A percentile compares a stretch with the other conserved stretches of the same genome.
Conservation (phyloP, 371 early-diverging fungal genomes). For the Blakeslea trispora region DNA sequence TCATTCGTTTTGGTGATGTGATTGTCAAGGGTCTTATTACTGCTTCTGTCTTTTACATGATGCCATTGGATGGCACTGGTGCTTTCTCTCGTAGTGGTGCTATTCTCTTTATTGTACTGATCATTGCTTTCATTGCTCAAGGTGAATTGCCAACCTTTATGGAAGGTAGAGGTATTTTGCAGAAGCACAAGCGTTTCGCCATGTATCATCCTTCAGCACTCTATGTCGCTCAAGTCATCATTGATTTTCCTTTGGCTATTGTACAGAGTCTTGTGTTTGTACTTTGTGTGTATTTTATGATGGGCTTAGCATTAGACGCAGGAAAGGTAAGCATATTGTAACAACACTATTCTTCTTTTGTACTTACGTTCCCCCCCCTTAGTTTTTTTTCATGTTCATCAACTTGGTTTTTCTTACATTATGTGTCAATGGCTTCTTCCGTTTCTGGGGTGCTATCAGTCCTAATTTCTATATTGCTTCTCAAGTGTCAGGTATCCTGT, state of each 20-base stretch:
- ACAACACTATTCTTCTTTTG: constrained; percentile 60
- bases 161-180: constrained; percentile 61
- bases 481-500: constrained; percentile 53
- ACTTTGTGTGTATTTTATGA: constrained; percentile 64
- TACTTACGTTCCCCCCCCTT: constrained; percentile 55
- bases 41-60: constrained; percentile 65
- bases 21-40: constrained; percentile 67
- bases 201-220: constrained; percentile 67
- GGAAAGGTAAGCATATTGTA: constrained; percentile 64
- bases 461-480: constrained; percentile 59
- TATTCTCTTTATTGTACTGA: constrained; percentile 57
- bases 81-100: constrained; percentile 79
- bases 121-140: constrained; percentile 59
- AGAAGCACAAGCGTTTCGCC: constrained; percentile 71
- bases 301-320: constrained; percentile 51
- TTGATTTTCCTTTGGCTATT: constrained; percentile 39
- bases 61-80: constrained; percentile 54
- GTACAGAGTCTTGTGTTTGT: constrained; percentile 46
- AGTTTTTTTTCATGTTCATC: constrained; percentile 55
- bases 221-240: constrained; percentile 58
- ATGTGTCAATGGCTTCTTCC: constrained; percentile 55
- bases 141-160: constrained; percentile 53
- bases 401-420: constrained; percentile 47
- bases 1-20: constrained; percentile 61
- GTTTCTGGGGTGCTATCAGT: constrained; percentile 47